phyloP scores from a whole-genome alignment of 2,329 filamentous ascomycete species.

The Alternaria hordeiaustralica region DNA sequence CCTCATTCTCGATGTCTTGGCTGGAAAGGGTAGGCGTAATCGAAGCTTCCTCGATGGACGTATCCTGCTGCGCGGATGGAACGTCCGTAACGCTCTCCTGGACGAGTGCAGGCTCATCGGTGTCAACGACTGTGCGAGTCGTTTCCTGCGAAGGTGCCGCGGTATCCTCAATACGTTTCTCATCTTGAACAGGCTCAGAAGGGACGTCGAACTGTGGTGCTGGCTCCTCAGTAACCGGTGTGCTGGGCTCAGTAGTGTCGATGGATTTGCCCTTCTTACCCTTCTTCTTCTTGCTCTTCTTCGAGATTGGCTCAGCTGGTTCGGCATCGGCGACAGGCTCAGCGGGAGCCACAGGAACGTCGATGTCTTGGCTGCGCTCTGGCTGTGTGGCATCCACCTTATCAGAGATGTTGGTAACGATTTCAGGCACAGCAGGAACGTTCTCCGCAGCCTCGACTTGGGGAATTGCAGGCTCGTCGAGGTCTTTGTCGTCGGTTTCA shows the following conservation, averaged over 20 bases:
- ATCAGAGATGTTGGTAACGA: background rate
- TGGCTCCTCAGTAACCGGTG: constrained; percentile 11
- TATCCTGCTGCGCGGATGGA: background rate
- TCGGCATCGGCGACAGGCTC: constrained; percentile 11
- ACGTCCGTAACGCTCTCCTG: background rate
- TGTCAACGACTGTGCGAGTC: background rate
- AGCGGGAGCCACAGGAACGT: background rate
- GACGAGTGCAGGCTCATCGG: background rate
- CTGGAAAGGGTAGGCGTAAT: background rate
- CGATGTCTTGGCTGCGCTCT: constrained; percentile 11
- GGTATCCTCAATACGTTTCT: constrained; percentile 4
- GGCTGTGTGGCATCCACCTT: background rate
- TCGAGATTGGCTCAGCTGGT: constrained; percentile 13
- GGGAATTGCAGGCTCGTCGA: background rate
- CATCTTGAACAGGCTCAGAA: constrained; percentile 1
- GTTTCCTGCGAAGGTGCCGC: background rate
- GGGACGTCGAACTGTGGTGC: constrained; percentile 5
- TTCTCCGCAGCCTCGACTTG: background rate
- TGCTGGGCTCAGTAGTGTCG: constrained; percentile 13
- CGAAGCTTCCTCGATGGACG: constrained; percentile 1
- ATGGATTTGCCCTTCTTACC: constrained; percentile 27
- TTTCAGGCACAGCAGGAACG: background rate
- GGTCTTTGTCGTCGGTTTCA: constrained; percentile 3
- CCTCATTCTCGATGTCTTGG: constrained; percentile 7
- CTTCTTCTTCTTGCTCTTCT: constrained; percentile 37